These are phyloP conservation scores for Pythium biforme DNA, from an alignment of 352 stramenopile genomes.

Conservation along the genomic window DNA sequence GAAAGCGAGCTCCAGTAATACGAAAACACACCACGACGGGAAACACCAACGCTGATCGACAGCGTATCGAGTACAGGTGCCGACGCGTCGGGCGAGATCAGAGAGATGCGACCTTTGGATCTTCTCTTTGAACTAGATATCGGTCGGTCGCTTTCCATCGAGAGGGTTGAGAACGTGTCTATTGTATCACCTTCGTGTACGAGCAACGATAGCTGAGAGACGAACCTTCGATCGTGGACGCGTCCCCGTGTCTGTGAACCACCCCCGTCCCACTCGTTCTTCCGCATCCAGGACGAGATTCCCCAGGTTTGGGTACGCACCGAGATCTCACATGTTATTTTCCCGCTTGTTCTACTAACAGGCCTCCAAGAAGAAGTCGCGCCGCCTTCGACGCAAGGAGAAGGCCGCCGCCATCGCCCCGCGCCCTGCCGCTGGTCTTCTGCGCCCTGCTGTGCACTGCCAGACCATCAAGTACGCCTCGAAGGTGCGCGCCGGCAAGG, in stretches of 20 bases:
- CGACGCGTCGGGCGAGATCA: background rate
- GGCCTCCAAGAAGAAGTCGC: slow-evolving; percentile 98
- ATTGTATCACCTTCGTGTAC: no score
- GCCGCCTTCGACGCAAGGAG: slow-evolving; percentile 92
- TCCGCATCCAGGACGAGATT: background rate
- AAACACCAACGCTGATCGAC: background rate
- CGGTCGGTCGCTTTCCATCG: background rate
- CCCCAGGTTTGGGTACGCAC: background rate
- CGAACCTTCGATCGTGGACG: no score
- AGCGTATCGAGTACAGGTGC: background rate
- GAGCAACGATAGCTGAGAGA: no score
- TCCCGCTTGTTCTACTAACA: slow-evolving; percentile 72
- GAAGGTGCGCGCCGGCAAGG: slow-evolving; percentile 97
- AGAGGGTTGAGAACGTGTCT: no score
- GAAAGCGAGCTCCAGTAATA: no score
- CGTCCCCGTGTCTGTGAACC: no score
- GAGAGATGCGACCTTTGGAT: slow-evolving; percentile 6
- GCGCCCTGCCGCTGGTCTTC: slow-evolving; percentile 93
- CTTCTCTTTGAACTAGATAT: background rate
- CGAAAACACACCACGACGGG: no score
- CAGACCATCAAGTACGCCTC: slow-evolving; percentile 98
- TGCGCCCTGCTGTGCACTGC: slow-evolving; percentile 98
- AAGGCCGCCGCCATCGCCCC: slow-evolving; percentile 98
- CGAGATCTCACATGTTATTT: background rate
- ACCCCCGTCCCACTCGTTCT: no score